Evolutionary conservation across 768 basidiomycete genomes (phyloP).

Genomic region (Auricularia sp.): DNA sequence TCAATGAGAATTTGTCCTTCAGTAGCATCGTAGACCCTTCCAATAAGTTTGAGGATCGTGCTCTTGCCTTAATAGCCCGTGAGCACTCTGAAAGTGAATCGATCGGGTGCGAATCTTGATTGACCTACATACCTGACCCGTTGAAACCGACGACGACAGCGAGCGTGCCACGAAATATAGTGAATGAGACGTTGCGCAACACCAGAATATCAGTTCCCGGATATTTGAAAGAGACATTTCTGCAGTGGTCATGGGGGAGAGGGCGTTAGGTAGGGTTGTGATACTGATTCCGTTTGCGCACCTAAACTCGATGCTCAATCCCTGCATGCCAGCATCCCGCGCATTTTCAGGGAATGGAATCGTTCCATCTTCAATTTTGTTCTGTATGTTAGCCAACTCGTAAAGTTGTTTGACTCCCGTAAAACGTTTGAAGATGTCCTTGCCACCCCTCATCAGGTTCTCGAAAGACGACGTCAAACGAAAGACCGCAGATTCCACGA

Average conservation of each 20-base stretch:
- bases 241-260: conserved; percentile 14
- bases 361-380: conserved; percentile 45
- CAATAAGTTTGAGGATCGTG: conserved; percentile 65
- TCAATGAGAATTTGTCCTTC: conserved; percentile 64
- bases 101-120: background rate
- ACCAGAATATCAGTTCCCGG: conserved; percentile 45
- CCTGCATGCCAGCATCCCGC: conserved; percentile 28
- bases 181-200: conserved; percentile 57
- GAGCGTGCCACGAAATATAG: conserved; percentile 56
- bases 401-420: conserved; percentile 54
- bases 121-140: conserved; percentile 39
- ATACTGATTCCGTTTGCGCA: conserved; percentile 9
- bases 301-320: conserved; percentile 54
- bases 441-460: conserved; percentile 33
- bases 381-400: conserved; percentile 49
- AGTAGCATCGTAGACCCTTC: conserved; percentile 58
- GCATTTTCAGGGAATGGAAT: conserved; percentile 41
- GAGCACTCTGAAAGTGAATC: background rate
- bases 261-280: too few species aligned
- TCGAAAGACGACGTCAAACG: conserved; percentile 41
- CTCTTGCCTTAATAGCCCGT: conserved; percentile 39
- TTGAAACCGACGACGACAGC: conserved; percentile 76
- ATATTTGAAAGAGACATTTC: conserved; percentile 66
- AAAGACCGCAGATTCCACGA: conserved; percentile 43
- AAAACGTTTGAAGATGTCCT: conserved; percentile 28